Evolutionary conservation across 2,329 filamentous ascomycete species (phyloP).

Genomic region (Apiospora rasikravindrae): DNA sequence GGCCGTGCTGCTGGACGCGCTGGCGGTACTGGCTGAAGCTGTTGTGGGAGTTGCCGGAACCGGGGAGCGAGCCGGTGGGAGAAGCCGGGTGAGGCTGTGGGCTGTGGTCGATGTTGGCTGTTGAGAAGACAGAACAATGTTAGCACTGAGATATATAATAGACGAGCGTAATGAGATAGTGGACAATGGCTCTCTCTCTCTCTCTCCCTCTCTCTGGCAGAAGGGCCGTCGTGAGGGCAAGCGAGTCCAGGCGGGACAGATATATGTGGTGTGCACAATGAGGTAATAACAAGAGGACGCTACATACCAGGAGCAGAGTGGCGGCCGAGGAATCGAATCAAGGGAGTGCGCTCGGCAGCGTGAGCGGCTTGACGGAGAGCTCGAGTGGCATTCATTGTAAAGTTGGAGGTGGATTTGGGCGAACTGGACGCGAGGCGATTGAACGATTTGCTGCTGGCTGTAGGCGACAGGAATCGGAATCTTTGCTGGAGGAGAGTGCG

Average conservation of each 20-base stretch:
- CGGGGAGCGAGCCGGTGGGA: constrained; percentile 67
- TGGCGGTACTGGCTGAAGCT: constrained; percentile 80
- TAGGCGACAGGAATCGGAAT: background rate
- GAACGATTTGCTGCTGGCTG: constrained; percentile 1
- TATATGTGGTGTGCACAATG: background rate
- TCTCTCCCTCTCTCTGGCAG: background rate
- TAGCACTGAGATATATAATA: constrained; percentile 23
- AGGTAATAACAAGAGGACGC: background rate
- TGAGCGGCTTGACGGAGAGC: constrained; percentile 63
- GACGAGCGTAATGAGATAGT: background rate
- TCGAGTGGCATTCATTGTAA: constrained; percentile 60
- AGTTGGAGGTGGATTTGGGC: background rate
- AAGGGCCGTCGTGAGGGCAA: background rate
- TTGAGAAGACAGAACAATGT: constrained; percentile 24
- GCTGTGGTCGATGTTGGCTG: constrained; percentile 75
- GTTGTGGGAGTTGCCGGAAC: constrained; percentile 52
- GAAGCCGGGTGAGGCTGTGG: constrained; percentile 76
- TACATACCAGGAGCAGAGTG: constrained; percentile 58
- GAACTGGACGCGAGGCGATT: background rate
- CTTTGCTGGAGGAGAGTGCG: background rate
- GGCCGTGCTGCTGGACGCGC: constrained; percentile 79
- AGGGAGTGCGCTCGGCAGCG: constrained; percentile 63
- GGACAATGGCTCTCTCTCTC: background rate
- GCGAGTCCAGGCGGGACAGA: background rate
- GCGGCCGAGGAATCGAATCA: constrained; percentile 67